phyloP scores from a whole-genome alignment of 1,284 basidiomycete species.

The Erythrobasidium hasegawianum region DNA sequence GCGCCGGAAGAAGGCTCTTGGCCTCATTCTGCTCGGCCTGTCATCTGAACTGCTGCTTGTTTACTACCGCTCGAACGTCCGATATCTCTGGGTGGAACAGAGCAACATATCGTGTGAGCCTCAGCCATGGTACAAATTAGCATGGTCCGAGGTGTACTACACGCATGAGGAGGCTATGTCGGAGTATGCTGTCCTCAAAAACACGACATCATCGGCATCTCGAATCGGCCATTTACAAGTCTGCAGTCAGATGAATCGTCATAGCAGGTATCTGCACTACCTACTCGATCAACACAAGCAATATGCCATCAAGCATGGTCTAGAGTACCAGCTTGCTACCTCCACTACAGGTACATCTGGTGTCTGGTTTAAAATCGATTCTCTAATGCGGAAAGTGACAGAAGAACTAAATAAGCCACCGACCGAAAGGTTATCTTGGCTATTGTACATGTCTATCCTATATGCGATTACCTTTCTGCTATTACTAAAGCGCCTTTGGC shows the following conservation, averaged over 20 bases:
- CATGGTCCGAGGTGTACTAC: too few relatives aligned
- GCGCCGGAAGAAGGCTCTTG: too few relatives aligned
- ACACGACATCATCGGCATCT: background rate
- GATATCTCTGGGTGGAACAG: too few relatives aligned
- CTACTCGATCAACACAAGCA: conserved; percentile 3
- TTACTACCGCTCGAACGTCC: too few relatives aligned
- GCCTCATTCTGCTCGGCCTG: too few relatives aligned
- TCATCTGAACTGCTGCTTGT: too few relatives aligned
- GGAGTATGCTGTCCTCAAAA: too few relatives aligned
- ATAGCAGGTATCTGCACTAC: background rate
- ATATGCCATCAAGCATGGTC: background rate
- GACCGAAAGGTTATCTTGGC: background rate
- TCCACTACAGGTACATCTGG: background rate
- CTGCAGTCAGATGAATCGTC: background rate
- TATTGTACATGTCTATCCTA: conserved; percentile 2
- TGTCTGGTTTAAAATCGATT: conserved; percentile 1
- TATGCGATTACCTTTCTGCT: too few relatives aligned
- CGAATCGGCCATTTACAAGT: background rate
- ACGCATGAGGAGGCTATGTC: too few relatives aligned
- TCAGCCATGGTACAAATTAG: too few relatives aligned
- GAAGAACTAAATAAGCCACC: background rate
- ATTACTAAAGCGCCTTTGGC: too few relatives aligned
- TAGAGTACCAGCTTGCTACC: conserved; percentile 1
- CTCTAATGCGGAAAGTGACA: background rate
- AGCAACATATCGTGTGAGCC: too few relatives aligned